Evolutionary conservation across 345 rosid genomes (phyloP).

Genomic region (Hevea brasiliensis): DNA sequence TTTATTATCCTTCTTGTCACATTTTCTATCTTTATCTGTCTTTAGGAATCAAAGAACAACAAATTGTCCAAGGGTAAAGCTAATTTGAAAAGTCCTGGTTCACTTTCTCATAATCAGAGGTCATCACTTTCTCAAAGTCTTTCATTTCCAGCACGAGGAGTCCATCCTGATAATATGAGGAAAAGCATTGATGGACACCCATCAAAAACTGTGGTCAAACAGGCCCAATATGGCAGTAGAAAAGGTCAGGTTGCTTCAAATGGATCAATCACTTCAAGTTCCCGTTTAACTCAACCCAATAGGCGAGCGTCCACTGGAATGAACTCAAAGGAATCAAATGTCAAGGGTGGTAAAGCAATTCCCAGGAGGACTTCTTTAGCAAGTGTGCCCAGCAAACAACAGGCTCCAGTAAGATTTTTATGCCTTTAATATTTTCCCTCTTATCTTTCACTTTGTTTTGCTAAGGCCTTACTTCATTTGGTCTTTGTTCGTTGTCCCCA

Average conservation of each 20-base stretch:
- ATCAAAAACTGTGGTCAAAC: conserved; percentile 40
- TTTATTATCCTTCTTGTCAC: not conserved
- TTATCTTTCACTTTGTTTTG: not conserved
- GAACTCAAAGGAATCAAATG: conserved; percentile 32
- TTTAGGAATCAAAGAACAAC: conserved; percentile 51
- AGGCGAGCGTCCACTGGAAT: conserved; percentile 30
- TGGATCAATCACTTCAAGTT: conserved; percentile 33
- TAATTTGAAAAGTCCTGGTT: conserved; percentile 41
- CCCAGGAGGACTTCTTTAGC: conserved; percentile 37
- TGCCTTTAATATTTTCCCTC: not conserved
- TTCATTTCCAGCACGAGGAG: conserved; percentile 64
- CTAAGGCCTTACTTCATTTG: not conserved
- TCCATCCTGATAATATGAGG: conserved; percentile 41
- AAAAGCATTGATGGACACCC: conserved; percentile 57
- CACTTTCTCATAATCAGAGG: conserved; percentile 45
- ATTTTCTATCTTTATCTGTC: conserved; percentile 10
- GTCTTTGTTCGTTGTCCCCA: conserved; percentile 28
- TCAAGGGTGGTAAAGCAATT: conserved; percentile 27
- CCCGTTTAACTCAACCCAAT: conserved; percentile 28
- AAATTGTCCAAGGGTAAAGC: conserved; percentile 53
- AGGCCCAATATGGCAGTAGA: conserved; percentile 26
- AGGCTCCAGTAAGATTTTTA: conserved; percentile 40
- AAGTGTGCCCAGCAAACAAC: conserved; percentile 34
- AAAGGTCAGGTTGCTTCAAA: conserved; percentile 28
- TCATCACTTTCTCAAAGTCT: conserved; percentile 60